Conservation (phyloP, 1,284 basidiomycete genomes). For the Rhodotorula sp. region DNA sequence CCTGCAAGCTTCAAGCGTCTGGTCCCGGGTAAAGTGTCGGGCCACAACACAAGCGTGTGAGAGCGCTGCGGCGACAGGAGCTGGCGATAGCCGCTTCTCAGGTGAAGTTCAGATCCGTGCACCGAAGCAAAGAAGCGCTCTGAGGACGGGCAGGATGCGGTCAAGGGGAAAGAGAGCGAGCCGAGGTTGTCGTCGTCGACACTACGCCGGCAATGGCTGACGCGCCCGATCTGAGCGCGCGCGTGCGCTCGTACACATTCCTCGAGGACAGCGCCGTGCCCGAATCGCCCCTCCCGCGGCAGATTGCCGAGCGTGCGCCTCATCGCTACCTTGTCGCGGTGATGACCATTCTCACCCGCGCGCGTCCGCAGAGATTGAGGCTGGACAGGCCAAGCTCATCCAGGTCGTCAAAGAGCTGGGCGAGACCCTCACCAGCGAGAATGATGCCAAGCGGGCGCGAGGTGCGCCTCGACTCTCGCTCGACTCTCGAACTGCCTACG, state of each 20-base stretch:
- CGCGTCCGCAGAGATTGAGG: constrained; percentile 12
- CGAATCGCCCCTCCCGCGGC: constrained; percentile 10
- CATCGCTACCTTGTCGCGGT: not conserved
- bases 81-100: too few relatives aligned
- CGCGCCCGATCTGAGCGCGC: not conserved
- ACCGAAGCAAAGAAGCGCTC: too few relatives aligned
- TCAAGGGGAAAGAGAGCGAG: not conserved
- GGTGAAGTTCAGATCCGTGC: too few relatives aligned
- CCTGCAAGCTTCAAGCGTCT: too few relatives aligned
- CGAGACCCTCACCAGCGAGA: constrained; percentile 81
- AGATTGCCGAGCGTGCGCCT: constrained; percentile 25
- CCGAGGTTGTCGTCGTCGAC: too few relatives aligned
- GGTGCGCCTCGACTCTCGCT: constrained; percentile 57
- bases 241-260: constrained; percentile 21
- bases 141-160: too few relatives aligned
- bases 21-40: too few relatives aligned
- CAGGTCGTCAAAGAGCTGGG: constrained; percentile 83
- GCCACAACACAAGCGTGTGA: too few relatives aligned
- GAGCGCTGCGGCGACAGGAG: too few relatives aligned
- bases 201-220: not conserved
- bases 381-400: constrained; percentile 56
- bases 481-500: not conserved
- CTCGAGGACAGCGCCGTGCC: constrained; percentile 2
- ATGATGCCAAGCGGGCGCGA: constrained; percentile 73
- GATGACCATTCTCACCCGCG: not conserved